Evolutionary conservation across 2,329 filamentous ascomycete genomes (phyloP).

Genomic region (Peltaster fructicola): DNA sequence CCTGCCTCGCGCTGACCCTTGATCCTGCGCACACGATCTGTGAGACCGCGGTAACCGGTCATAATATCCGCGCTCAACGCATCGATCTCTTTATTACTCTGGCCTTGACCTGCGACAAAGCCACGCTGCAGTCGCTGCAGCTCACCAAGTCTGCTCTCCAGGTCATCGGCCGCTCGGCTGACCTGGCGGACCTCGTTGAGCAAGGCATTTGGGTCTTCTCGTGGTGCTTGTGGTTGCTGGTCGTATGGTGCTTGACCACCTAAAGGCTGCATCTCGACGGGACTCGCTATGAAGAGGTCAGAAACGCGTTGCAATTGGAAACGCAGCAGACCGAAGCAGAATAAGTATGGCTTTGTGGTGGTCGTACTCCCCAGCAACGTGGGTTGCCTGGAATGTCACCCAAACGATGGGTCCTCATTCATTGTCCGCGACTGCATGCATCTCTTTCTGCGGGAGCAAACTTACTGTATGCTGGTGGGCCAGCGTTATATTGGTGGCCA

Average conservation of each 20-base stretch:
- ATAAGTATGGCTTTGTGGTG: background rate
- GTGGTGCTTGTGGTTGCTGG: conserved; percentile 14
- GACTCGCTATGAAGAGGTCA: conserved; percentile 4
- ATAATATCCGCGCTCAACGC: conserved; percentile 62
- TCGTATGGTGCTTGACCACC: conserved; percentile 25
- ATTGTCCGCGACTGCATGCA: background rate
- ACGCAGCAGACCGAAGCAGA: background rate
- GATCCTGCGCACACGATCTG: conserved; percentile 60
- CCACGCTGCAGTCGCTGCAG: conserved; percentile 55
- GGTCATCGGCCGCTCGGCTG: conserved; percentile 55
- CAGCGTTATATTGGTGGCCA: conserved; percentile 19
- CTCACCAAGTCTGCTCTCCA: conserved; percentile 55
- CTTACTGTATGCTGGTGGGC: conserved; percentile 16
- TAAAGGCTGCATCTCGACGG: conserved; percentile 55
- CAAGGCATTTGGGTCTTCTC: conserved; percentile 57
- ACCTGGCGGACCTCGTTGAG: conserved; percentile 74
- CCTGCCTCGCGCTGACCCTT: conserved; percentile 63
- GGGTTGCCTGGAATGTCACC: background rate
- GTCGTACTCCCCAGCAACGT: background rate
- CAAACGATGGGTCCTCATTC: background rate
- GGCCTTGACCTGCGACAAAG: conserved; percentile 50
- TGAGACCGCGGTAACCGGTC: conserved; percentile 62
- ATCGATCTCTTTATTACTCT: conserved; percentile 50
- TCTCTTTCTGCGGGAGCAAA: background rate
- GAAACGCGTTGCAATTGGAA: background rate